phyloP scores from a whole-genome alignment of 2,329 filamentous ascomycete genomes.

The Aspergillus candidus region DNA sequence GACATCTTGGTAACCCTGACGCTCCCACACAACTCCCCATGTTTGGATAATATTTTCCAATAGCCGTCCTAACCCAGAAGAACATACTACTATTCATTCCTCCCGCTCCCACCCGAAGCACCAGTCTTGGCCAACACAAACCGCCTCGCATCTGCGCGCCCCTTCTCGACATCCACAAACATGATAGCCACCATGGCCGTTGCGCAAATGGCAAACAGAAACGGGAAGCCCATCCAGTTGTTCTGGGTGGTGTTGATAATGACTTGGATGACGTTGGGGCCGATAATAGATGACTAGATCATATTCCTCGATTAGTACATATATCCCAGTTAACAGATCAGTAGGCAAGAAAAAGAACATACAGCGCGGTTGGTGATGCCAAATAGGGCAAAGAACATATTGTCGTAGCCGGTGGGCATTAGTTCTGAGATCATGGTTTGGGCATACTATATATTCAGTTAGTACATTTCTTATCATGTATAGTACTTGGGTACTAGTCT shows the following conservation, averaged over 20 bases:
- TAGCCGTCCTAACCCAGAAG: too few species aligned
- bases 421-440: constrained; percentile 43
- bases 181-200: constrained; percentile 35
- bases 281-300: constrained; percentile 39
- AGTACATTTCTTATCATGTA: neutral
- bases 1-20: too few species aligned
- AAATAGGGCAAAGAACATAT: constrained; percentile 42
- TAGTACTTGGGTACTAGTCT: too few species aligned
- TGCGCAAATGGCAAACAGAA: constrained; percentile 35
- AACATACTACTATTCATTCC: neutral
- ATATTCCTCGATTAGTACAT: neutral
- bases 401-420: constrained; percentile 39
- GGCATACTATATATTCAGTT: constrained; percentile 24
- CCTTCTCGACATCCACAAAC: constrained; percentile 39
- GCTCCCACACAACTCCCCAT: too few species aligned
- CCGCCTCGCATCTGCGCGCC: constrained; percentile 32
- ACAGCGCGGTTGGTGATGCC: constrained; percentile 41
- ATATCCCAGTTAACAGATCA: neutral
- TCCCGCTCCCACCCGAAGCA: constrained; percentile 16
- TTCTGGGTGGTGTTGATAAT: constrained; percentile 40
- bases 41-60: too few species aligned
- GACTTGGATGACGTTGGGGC: constrained; percentile 40
- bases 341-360: constrained; percentile 10
- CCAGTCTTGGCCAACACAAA: constrained; percentile 34
- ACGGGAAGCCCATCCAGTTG: constrained; percentile 42